phyloP scores from a whole-genome alignment of 148 eudicot species.

The Rhododendron williamsianum region DNA sequence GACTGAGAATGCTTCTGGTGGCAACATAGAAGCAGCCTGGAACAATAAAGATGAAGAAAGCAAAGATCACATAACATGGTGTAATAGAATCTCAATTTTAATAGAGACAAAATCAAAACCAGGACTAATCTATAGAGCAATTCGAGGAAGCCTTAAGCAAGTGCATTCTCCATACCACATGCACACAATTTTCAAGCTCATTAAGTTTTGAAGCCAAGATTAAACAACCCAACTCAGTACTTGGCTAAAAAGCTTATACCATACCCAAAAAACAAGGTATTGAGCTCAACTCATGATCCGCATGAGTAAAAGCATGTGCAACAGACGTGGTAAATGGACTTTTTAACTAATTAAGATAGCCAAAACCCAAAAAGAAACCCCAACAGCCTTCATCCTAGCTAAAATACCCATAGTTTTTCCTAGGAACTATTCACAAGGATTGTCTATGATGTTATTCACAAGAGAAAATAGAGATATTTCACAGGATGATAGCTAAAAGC shows the following conservation, averaged over 20 bases:
- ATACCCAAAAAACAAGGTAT: background rate
- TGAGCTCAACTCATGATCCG: background rate
- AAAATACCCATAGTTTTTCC: background rate
- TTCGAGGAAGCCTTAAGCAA: background rate
- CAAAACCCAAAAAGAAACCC: background rate
- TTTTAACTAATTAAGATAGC: background rate
- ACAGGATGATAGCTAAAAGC: background rate
- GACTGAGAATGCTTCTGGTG: slow-evolving; percentile 79
- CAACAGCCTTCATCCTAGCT: background rate
- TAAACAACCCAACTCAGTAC: background rate
- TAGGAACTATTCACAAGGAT: background rate
- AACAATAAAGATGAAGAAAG: slow-evolving; percentile 13
- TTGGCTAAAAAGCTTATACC: background rate
- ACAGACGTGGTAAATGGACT: background rate
- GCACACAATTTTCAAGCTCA: background rate
- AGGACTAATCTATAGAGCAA: background rate
- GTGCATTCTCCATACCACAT: background rate
- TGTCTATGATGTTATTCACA: background rate
- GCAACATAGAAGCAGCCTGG: slow-evolving; percentile 92
- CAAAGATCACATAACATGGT: background rate
- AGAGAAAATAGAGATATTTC: background rate
- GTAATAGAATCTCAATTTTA: background rate
- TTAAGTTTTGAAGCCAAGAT: background rate
- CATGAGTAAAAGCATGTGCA: background rate
- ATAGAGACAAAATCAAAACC: background rate